Evolutionary conservation across 1,139 yeast species (phyloP), one percentile per base, ranked within the genome.

Genomic region (Debaryomyces fabryi): DNA sequence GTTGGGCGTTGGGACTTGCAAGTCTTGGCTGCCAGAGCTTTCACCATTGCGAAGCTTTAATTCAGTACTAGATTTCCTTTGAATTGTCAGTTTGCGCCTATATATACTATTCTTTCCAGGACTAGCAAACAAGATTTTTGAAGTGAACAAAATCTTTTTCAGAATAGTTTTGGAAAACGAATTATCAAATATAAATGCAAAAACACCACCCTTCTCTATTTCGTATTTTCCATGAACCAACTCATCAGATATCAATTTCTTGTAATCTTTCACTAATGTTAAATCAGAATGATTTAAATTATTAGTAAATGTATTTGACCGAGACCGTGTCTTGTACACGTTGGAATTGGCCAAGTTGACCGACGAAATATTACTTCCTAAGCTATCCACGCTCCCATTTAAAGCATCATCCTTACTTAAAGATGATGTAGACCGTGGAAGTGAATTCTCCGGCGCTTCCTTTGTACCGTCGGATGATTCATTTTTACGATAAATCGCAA

Each of bases 171-270:
- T 90, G 35, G 96, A 86, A 57, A 92, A 90, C 1, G 96, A 87
- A 65, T 93, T 93, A 67, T 93, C 98, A 63, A 93, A 86, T 15
- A 93, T 86, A 62, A 93, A 86, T 0, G 97, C 98, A 69, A 82
- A 88, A 63, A 85, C 79, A 1, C 89, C 88, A 9, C 83, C 85
- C 30, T 72, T 70, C 2, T 67, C 63, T 2, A 86, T 86, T 18
- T 75, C 76, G 52, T 85, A 75, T 33, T 77, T 72, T 0, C 95
- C 96, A 49, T 81, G 83, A 44, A 79, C 79, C 60, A 84, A 66
- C 54, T 83, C 85, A 53, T 82, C 83, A 53, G 72, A 76, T 59
- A 56, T 82, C 79, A 62, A 77, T 61, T 72, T 81, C 69, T 61
- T 69, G 59, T 76, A 75, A 51, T 74, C 67, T 49, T 76, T 74